phyloP scores from a whole-genome alignment of 352 stramenopile genomes.

The Globisporangium yorkense region DNA sequence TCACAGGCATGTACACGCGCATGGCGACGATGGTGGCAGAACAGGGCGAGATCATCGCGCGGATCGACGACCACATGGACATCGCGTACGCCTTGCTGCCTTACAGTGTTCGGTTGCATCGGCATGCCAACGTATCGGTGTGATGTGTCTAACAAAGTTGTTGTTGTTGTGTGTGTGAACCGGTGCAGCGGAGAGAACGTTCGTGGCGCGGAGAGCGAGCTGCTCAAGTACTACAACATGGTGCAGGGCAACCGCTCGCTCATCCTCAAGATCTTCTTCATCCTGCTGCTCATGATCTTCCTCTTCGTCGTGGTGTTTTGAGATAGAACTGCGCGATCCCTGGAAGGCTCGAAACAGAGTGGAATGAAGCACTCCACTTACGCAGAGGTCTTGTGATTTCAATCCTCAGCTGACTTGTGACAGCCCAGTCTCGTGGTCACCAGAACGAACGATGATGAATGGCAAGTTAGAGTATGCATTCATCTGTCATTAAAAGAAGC shows the following conservation, averaged over 20 bases:
- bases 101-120: not conserved
- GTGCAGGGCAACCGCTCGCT: conserved; percentile 71
- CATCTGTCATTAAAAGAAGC: too few relatives aligned
- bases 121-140: too few relatives aligned
- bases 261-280: conserved; percentile 84
- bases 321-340: not conserved
- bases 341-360: too few relatives aligned
- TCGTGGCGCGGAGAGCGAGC: conserved; percentile 58
- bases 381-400: too few relatives aligned
- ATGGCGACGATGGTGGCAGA: conserved; percentile 82
- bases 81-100: conserved; percentile 54
- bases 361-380: too few relatives aligned
- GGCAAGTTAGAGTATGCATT: too few relatives aligned
- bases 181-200: conserved; percentile 63
- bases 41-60: conserved; percentile 73
- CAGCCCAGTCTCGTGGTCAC: too few relatives aligned
- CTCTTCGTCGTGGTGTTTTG: conserved; percentile 68
- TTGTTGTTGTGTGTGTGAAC: not conserved
- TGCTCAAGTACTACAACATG: conserved; percentile 85
- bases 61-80: conserved; percentile 85
- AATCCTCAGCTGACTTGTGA: too few relatives aligned
- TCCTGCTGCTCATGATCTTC: conserved; percentile 79
- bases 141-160: conserved; percentile 1
- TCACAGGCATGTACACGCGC: conserved; percentile 81
- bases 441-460: too few relatives aligned